A percentile compares a stretch with the other conserved stretches of the same genome.
These are phyloP conservation scores for Pleurotus ostreatus DNA, from an alignment of 768 basidiomycete species.

Conservation along the genomic window DNA sequence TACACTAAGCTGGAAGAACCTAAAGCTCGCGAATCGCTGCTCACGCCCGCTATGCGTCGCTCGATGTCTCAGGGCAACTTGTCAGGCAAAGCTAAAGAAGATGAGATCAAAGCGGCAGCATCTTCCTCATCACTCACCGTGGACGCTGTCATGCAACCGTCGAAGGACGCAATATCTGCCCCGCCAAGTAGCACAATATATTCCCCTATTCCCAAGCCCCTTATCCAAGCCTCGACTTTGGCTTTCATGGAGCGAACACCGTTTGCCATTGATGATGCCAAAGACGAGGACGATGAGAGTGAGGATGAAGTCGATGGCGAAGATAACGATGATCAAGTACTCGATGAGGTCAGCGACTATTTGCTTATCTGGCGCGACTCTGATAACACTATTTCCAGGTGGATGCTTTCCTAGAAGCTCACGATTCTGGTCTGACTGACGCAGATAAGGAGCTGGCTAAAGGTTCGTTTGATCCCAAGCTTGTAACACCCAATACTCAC, in stretches of 20 bases:
- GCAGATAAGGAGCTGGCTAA: conserved; percentile 76
- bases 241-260: conserved; percentile 89
- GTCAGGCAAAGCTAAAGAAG: conserved; percentile 26
- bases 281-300: conserved; percentile 77
- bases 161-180: conserved; percentile 21
- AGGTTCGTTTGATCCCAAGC: conserved; percentile 37
- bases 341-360: conserved; percentile 71
- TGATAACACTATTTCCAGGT: conserved; percentile 43
- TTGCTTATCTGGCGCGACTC: background rate
- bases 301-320: conserved; percentile 50
- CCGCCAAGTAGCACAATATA: conserved; percentile 37
- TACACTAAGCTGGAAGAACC: conserved; percentile 83
- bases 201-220: conserved; percentile 47
- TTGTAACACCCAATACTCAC: background rate
- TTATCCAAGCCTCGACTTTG: conserved; percentile 73
- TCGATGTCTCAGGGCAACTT: conserved; percentile 55
- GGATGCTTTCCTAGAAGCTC: conserved; percentile 92
- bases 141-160: conserved; percentile 30
- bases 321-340: conserved; percentile 69
- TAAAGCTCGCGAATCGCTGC: conserved; percentile 80
- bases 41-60: conserved; percentile 66
- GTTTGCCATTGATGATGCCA: conserved; percentile 96
- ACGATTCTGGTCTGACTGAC: conserved; percentile 81
- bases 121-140: conserved; percentile 52
- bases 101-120: conserved; percentile 22